These are phyloP conservation scores for Aspergillus floridensis DNA, from an alignment of 2,329 filamentous ascomycete species.

Conservation along the genomic window DNA sequence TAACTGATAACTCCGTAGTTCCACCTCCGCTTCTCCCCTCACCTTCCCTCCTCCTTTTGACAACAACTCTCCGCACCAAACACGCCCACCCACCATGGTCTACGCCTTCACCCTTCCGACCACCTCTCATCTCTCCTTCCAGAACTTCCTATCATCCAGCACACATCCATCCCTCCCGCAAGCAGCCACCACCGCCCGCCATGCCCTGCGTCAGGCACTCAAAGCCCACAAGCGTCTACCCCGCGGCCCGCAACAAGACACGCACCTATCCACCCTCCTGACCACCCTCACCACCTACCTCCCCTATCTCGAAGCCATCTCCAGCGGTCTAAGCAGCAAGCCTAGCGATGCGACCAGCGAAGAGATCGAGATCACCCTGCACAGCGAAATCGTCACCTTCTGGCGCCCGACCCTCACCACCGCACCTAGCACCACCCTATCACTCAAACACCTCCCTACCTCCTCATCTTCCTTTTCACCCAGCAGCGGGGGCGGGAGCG, in stretches of 20 bases:
- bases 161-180: conserved; percentile 88
- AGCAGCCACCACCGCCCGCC: conserved; percentile 76
- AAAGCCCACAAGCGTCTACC: conserved; percentile 90
- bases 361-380: conserved; percentile 65
- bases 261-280: conserved; percentile 68
- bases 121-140: conserved; percentile 81
- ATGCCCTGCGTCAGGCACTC: conserved; percentile 75
- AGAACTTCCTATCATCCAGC: conserved; percentile 69
- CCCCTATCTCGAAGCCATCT: conserved; percentile 76
- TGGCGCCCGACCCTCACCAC: conserved; percentile 81
- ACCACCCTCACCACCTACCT: conserved; percentile 73
- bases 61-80: conserved; percentile 6
- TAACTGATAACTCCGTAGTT: conserved; percentile 15
- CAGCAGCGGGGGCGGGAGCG: background rate
- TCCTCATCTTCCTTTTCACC: conserved; percentile 47
- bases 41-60: background rate
- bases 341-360: conserved; percentile 53
- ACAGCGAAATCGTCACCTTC: conserved; percentile 65
- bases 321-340: conserved; percentile 64
- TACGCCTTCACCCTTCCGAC: conserved; percentile 87
- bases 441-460: conserved; percentile 25
- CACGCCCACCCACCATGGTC: conserved; percentile 61
- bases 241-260: conserved; percentile 61
- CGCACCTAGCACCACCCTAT: conserved; percentile 31
- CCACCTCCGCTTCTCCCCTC: conserved; percentile 4